phyloP scores from a whole-genome alignment of 108 stramenopile species.

The Bacterosira constricta region DNA sequence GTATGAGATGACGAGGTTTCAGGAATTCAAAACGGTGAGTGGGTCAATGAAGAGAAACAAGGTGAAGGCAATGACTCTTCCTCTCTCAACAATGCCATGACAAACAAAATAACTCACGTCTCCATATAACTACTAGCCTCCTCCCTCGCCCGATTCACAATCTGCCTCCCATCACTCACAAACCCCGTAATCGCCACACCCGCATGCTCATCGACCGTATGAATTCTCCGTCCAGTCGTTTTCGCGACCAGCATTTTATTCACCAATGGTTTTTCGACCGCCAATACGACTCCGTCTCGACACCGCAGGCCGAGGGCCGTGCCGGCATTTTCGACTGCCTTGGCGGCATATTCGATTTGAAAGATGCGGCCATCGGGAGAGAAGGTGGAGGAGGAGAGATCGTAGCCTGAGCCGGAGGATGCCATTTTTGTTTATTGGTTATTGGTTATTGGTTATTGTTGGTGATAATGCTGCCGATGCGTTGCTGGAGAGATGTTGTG shows the following conservation, averaged over 20 bases:
- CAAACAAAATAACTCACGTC: slow-evolving; percentile 38
- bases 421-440: slow-evolving; percentile 64
- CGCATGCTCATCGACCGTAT: slow-evolving; percentile 70
- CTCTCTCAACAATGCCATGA: too few relatives aligned
- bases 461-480: too few relatives aligned
- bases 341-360: slow-evolving; percentile 94
- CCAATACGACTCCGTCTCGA: slow-evolving; percentile 96
- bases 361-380: slow-evolving; percentile 99
- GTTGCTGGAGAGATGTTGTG: too few relatives aligned
- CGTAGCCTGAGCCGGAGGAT: slow-evolving; percentile 90
- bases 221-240: slow-evolving; percentile 77
- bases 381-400: slow-evolving; percentile 95
- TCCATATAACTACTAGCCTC: slow-evolving; percentile 90
- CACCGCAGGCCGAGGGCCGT: slow-evolving; percentile 95
- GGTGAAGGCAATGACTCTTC: too few relatives aligned
- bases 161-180: slow-evolving; percentile 93
- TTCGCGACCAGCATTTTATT: slow-evolving; percentile 91
- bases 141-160: slow-evolving; percentile 91
- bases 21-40: background rate
- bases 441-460: too few relatives aligned
- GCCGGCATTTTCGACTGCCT: slow-evolving; percentile 92
- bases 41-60: background rate
- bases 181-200: slow-evolving; percentile 93
- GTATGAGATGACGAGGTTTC: too few relatives aligned
- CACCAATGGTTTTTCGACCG: slow-evolving; percentile 90